phyloP scores from a whole-genome alignment of 2,329 filamentous ascomycete species.

The Phaeosphaeriaceae sp. region DNA sequence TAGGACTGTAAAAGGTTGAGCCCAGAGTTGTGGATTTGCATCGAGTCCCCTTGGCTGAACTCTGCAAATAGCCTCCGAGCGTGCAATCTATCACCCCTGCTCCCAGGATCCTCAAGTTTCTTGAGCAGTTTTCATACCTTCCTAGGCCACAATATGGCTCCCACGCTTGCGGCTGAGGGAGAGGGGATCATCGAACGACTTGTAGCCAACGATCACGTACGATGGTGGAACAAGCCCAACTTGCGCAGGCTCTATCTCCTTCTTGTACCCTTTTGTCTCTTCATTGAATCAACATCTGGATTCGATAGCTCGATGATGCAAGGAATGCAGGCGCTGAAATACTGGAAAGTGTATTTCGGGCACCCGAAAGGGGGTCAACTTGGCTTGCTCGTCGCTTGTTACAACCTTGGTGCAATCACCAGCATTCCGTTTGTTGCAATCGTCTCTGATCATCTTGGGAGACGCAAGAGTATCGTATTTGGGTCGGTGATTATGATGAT shows the following conservation, averaged over 20 bases:
- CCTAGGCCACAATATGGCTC: constrained; percentile 31
- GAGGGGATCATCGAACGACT: constrained; percentile 42
- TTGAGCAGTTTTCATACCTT: too few relatives aligned
- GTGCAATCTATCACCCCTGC: too few relatives aligned
- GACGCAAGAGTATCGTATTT: constrained; percentile 63
- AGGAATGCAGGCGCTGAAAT: constrained; percentile 37
- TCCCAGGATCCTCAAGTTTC: too few relatives aligned
- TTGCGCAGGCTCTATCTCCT: constrained; percentile 63
- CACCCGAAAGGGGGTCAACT: constrained; percentile 54
- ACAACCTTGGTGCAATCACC: constrained; percentile 65
- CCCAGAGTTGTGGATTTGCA: too few relatives aligned
- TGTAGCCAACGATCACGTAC: constrained; percentile 47
- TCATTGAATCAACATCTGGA: constrained; percentile 67
- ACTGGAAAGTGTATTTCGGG: constrained; percentile 57
- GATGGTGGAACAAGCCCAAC: constrained; percentile 67
- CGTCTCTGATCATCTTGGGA: constrained; percentile 62
- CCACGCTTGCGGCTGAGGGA: constrained; percentile 19
- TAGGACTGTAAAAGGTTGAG: too few relatives aligned
- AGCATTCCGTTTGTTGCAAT: constrained; percentile 64
- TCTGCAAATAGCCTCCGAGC: too few relatives aligned
- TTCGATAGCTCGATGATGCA: constrained; percentile 61
- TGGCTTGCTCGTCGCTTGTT: constrained; percentile 65
- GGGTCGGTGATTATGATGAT: constrained; percentile 62
- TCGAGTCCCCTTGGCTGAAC: too few relatives aligned
- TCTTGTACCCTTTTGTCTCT: constrained; percentile 66